Evolutionary conservation across 108 stramenopile species (phyloP).

Genomic region (Pseudonitzschia multiseries): DNA sequence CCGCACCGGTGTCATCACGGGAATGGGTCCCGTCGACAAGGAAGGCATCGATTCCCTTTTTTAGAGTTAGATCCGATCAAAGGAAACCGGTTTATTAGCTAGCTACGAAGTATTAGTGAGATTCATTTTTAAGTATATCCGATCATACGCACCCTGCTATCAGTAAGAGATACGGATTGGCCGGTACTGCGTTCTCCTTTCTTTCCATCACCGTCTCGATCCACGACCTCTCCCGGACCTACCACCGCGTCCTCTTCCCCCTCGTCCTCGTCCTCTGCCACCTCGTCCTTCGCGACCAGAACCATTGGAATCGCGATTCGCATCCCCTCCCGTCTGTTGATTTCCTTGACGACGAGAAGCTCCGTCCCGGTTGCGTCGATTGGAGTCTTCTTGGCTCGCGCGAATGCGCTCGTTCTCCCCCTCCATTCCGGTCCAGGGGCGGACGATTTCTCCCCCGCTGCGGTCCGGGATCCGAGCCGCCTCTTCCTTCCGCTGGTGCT

Average conservation of each 20-base stretch:
- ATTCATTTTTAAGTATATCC: no score
- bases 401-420: constrained; percentile 10
- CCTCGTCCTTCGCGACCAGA: constrained; percentile 22
- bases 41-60: constrained; percentile 11
- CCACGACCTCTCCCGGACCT: constrained; percentile 22
- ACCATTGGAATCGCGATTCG: not conserved
- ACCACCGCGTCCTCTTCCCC: constrained; percentile 13
- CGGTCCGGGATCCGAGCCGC: constrained; percentile 16
- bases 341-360: not conserved
- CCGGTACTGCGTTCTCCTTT: no score
- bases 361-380: not conserved
- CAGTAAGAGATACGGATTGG: no score
- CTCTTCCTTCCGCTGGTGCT: not conserved
- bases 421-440: constrained; percentile 42
- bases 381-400: not conserved
- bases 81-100: not conserved
- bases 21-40: constrained; percentile 13
- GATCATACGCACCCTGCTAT: no score
- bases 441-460: constrained; percentile 40
- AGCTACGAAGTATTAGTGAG: not conserved
- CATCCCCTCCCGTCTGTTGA: not conserved
- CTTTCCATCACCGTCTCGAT: not conserved
- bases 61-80: not conserved
- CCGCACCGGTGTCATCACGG: constrained; percentile 7
- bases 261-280: constrained; percentile 22